These are phyloP conservation scores for Inonotus hispidus DNA, from an alignment of 1,284 basidiomycete genomes.

Conservation along the genomic window DNA sequence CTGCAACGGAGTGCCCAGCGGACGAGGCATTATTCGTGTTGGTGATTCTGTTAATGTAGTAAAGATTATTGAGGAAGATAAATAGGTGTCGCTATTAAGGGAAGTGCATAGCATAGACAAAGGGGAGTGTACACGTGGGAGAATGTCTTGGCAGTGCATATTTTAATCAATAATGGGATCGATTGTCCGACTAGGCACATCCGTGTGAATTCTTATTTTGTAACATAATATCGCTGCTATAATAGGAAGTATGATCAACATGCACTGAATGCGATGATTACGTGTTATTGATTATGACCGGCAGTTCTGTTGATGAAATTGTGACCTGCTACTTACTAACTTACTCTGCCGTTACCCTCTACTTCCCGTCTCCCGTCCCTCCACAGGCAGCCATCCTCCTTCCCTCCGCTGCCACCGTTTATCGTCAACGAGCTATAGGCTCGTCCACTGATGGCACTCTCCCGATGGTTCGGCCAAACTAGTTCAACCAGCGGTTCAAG, in stretches of 20 bases:
- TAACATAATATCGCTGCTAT: not conserved
- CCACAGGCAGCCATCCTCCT: not conserved
- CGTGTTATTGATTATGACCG: not conserved
- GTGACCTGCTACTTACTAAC: constrained; percentile 6
- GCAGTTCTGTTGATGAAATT: not conserved
- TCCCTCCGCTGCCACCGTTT: not conserved
- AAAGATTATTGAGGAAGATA: constrained; percentile 28
- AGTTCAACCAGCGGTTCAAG: constrained; percentile 22
- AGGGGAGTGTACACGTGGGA: not conserved
- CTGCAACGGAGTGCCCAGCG: constrained; percentile 48
- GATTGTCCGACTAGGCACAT: not conserved
- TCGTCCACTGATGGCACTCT: constrained; percentile 36
- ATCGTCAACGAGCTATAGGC: constrained; percentile 11
- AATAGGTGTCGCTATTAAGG: not conserved
- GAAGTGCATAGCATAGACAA: not conserved
- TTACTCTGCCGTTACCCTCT: no score
- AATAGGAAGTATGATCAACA: not conserved
- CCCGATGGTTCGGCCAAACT: constrained; percentile 34
- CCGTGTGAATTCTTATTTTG: no score
- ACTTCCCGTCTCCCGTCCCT: not conserved
- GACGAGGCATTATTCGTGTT: constrained; percentile 39
- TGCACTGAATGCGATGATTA: not conserved
- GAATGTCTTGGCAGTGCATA: not conserved
- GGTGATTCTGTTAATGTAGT: constrained; percentile 52
- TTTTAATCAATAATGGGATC: not conserved